phyloP scores from a whole-genome alignment of 139 green algal genomes.

The Chlamydomonas schloesseri region DNA sequence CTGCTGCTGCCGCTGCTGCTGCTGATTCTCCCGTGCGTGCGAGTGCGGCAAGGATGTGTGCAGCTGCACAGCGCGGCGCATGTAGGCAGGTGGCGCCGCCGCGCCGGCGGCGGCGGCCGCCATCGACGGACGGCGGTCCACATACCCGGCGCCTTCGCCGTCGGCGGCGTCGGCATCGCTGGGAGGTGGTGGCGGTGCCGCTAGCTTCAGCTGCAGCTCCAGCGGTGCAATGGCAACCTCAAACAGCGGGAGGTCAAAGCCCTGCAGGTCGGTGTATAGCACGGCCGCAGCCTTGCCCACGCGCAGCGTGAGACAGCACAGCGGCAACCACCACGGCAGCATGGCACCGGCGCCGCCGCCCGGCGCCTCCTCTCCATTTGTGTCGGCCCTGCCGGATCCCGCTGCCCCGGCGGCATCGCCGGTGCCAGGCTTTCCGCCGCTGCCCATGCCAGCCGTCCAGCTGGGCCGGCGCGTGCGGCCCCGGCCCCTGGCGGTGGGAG shows the following conservation, averaged over 20 bases:
- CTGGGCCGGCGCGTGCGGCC: neutral
- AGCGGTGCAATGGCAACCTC: conserved; percentile 24
- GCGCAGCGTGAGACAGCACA: conserved; percentile 20
- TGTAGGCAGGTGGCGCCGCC: too few species aligned
- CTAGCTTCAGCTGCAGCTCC: conserved; percentile 18
- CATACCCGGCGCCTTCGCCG: too few species aligned
- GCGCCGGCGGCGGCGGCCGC: too few species aligned
- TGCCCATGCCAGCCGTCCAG: neutral
- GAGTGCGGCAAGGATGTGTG: too few species aligned
- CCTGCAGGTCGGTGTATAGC: conserved; percentile 42
- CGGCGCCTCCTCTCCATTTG: neutral
- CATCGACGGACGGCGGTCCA: too few species aligned
- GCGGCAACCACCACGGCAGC: conserved; percentile 40
- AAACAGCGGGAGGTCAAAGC: conserved; percentile 29
- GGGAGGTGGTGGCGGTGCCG: too few species aligned
- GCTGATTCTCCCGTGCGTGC: too few species aligned
- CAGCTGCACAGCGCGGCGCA: too few species aligned
- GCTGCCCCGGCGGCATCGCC: neutral
- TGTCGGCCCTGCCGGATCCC: neutral
- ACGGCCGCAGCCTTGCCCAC: conserved; percentile 27
- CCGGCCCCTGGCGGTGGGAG: too few species aligned
- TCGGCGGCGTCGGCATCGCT: too few species aligned
- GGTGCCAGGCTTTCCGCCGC: neutral
- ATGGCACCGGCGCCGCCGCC: neutral
- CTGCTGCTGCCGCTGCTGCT: too few species aligned